phyloP scores from a whole-genome alignment of 2,329 filamentous ascomycete genomes.

The Ophiostoma sp. region DNA sequence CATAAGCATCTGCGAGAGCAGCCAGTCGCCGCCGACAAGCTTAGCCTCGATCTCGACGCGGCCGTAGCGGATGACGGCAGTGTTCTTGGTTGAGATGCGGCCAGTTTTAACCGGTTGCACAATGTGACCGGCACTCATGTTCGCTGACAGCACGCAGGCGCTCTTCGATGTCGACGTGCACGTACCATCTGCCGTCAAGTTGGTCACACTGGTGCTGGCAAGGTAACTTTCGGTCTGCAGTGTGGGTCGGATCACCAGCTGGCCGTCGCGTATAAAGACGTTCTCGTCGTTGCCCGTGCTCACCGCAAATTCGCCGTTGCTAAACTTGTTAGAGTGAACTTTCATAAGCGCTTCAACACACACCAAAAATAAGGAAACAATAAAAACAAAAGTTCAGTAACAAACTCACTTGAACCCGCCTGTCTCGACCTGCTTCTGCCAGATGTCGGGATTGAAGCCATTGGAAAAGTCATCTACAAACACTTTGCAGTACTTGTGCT shows the following conservation, averaged over 20 bases:
- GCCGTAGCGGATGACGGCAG: slow-evolving; percentile 23
- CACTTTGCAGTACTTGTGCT: slow-evolving; percentile 20
- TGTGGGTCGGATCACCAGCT: slow-evolving; percentile 23
- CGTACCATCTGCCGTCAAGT: slow-evolving; percentile 32
- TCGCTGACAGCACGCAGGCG: slow-evolving; percentile 17
- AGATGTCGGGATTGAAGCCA: slow-evolving; percentile 24
- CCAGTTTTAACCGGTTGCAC: slow-evolving; percentile 23
- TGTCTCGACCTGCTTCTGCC: slow-evolving; percentile 21
- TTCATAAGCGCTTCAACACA: background rate
- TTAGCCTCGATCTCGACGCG: slow-evolving; percentile 24
- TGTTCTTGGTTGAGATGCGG: slow-evolving; percentile 24
- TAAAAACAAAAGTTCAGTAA: background rate
- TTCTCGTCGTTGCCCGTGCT: slow-evolving; percentile 22
- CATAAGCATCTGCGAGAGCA: slow-evolving; percentile 24
- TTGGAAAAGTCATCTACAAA: slow-evolving; percentile 24
- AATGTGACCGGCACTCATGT: slow-evolving; percentile 21
- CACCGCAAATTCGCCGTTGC: slow-evolving; percentile 17
- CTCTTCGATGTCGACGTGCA: slow-evolving; percentile 15
- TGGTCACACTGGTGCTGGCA: slow-evolving; percentile 24
- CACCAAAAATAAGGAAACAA: background rate
- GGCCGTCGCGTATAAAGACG: slow-evolving; percentile 23
- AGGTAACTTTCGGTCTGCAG: slow-evolving; percentile 19
- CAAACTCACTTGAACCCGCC: slow-evolving; percentile 18
- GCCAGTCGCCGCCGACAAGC: slow-evolving; percentile 26
- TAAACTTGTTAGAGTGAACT: background rate